Conservation (phyloP, 2,329 filamentous ascomycete genomes). For the Proliferodiscus dingleyae region DNA sequence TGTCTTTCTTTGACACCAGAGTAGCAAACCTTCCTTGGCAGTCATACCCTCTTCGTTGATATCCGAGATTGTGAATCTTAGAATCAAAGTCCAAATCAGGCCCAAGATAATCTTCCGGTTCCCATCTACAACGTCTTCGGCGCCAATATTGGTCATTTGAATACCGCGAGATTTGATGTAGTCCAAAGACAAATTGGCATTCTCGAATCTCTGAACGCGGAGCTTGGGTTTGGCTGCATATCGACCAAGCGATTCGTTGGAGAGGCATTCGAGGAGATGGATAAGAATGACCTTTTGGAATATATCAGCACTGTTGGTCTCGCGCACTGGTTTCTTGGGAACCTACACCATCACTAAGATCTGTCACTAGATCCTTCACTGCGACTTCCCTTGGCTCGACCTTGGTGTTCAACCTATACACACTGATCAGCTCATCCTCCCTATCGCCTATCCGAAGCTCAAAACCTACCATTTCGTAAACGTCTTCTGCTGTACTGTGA, state of each 20-base stretch:
- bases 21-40: slow-evolving; percentile 86
- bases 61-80: slow-evolving; percentile 96
- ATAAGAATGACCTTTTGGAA: slow-evolving; percentile 75
- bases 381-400: slow-evolving; percentile 71
- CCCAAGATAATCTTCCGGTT: slow-evolving; percentile 97
- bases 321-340: not conserved
- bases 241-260: slow-evolving; percentile 87
- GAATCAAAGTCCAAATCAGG: slow-evolving; percentile 96
- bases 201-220: slow-evolving; percentile 94
- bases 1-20: slow-evolving; percentile 98
- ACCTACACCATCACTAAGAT: slow-evolving; percentile 90
- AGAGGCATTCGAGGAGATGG: slow-evolving; percentile 94
- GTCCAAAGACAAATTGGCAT: slow-evolving; percentile 91
- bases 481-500: slow-evolving; percentile 92
- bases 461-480: slow-evolving; percentile 87
- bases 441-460: slow-evolving; percentile 4
- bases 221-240: slow-evolving; percentile 96
- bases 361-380: slow-evolving; percentile 80
- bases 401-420: slow-evolving; percentile 86
- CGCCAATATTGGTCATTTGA: slow-evolving; percentile 97
- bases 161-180: slow-evolving; percentile 89
- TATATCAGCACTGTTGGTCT: slow-evolving; percentile 17
- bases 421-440: slow-evolving; percentile 5
- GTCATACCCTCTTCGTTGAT: slow-evolving; percentile 98
- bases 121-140: slow-evolving; percentile 96